A percentile compares a stretch with the other conserved stretches of the same genome.
These are phyloP conservation scores for Arabidopsis suecica DNA, from an alignment of 345 rosid species.

Conservation along the genomic window DNA sequence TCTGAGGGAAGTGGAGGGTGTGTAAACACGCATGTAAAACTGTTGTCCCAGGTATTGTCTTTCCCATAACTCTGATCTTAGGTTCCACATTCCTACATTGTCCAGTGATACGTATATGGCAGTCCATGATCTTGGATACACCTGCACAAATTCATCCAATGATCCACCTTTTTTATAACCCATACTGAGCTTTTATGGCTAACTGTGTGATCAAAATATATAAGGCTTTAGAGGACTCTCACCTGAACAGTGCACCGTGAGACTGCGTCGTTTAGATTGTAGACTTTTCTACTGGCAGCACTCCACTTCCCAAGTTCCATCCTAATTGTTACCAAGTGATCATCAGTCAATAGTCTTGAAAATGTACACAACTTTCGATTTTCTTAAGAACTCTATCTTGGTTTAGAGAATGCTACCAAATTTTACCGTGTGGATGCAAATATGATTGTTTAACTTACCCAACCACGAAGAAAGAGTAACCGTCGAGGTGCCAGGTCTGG, in stretches of 20 bases:
- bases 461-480: conserved; percentile 73
- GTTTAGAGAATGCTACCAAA: neutral
- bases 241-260: conserved; percentile 72
- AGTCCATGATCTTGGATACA: conserved; percentile 32
- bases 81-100: conserved; percentile 31
- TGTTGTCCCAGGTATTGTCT: conserved; percentile 89
- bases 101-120: conserved; percentile 7
- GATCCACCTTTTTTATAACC: neutral
- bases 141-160: neutral
- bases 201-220: neutral
- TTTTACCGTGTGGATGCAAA: neutral
- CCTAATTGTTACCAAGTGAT: conserved; percentile 41
- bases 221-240: neutral
- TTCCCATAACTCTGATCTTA: conserved; percentile 56
- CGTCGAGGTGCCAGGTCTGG: conserved; percentile 79
- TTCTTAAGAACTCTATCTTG: neutral
- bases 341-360: neutral
- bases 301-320: conserved; percentile 90
- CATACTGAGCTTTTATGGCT: neutral
- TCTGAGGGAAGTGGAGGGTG: conserved; percentile 18
- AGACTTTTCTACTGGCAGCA: conserved; percentile 52
- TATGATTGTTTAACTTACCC: conserved; percentile 58
- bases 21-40: conserved; percentile 67
- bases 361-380: neutral
- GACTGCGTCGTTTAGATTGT: conserved; percentile 73